phyloP scores from a whole-genome alignment of 306 rosid genomes.

The Corylus americana region DNA sequence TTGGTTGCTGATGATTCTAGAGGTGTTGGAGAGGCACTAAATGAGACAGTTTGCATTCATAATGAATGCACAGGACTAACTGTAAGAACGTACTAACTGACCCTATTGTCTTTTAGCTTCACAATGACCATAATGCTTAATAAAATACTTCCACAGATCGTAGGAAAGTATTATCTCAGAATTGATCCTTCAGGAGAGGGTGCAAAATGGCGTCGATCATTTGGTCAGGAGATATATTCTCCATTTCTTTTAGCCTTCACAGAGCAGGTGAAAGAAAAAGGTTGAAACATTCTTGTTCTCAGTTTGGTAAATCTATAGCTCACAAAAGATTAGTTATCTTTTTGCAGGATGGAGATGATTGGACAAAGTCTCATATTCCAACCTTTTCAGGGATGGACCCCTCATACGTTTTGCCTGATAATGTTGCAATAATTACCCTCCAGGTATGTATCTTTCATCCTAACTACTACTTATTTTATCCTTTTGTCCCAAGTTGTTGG shows the following conservation, averaged over 20 bases:
- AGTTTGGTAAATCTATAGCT: not conserved
- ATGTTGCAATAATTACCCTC: conserved; percentile 71
- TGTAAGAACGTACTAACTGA: conserved; percentile 43
- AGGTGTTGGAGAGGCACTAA: conserved; percentile 84
- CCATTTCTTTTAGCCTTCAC: conserved; percentile 87
- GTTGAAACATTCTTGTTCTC: not conserved
- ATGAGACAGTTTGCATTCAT: conserved; percentile 75
- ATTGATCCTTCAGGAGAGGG: conserved; percentile 84
- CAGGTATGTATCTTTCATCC: conserved; percentile 39
- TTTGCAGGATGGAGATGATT: conserved; percentile 54
- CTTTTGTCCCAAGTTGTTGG: not conserved
- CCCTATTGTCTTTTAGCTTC: conserved; percentile 9
- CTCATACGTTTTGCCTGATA: conserved; percentile 66
- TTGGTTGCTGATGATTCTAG: conserved; percentile 71
- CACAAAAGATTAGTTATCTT: not conserved
- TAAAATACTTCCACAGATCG: conserved; percentile 57
- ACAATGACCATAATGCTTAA: conserved; percentile 16
- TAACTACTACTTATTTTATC: not conserved
- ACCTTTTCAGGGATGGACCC: conserved; percentile 60
- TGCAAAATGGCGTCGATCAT: conserved; percentile 88
- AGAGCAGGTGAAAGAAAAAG: conserved; percentile 47
- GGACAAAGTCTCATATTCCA: conserved; percentile 61
- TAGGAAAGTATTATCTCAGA: conserved; percentile 78
- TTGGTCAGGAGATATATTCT: conserved; percentile 90
- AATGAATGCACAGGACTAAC: conserved; percentile 70